These are phyloP conservation scores for Arabidopsis lyrata DNA, from an alignment of 441 rosid species.

Conservation along the genomic window DNA sequence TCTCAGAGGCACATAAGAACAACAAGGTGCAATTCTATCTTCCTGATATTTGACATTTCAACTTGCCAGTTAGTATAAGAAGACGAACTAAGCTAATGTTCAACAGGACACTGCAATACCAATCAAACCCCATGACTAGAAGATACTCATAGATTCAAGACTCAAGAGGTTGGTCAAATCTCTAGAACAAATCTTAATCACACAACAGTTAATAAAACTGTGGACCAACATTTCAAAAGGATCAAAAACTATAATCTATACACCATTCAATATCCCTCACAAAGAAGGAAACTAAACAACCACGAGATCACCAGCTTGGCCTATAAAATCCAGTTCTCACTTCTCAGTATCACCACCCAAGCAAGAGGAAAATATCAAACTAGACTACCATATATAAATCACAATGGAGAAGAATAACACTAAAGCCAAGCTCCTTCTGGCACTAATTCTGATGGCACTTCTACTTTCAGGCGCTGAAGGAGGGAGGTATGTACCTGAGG, in stretches of 20 bases:
- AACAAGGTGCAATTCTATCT: background rate
- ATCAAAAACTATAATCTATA: constrained; percentile 21
- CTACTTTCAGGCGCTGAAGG: constrained; percentile 24
- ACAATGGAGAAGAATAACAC: constrained; percentile 25
- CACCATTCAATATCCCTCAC: constrained; percentile 16
- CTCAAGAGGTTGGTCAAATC: background rate
- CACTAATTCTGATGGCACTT: constrained; percentile 16
- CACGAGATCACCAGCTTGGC: constrained; percentile 28
- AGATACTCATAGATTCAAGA: background rate
- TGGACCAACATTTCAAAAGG: background rate
- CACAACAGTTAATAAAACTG: background rate
- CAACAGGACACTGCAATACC: background rate
- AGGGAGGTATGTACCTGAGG: constrained; percentile 17
- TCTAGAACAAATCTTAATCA: background rate
- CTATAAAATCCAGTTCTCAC: constrained; percentile 17
- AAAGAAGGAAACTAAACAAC: background rate
- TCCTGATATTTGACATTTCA: background rate
- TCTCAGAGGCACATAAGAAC: background rate
- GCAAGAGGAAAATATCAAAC: background rate
- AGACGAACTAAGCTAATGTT: background rate
- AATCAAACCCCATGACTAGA: background rate
- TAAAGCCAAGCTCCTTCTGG: constrained; percentile 15
- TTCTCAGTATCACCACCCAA: constrained; percentile 17
- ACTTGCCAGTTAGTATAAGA: background rate
- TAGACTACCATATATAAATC: background rate